Conservation (phyloP, 371 early-diverging fungal species). For the Mucor irregularis region DNA sequence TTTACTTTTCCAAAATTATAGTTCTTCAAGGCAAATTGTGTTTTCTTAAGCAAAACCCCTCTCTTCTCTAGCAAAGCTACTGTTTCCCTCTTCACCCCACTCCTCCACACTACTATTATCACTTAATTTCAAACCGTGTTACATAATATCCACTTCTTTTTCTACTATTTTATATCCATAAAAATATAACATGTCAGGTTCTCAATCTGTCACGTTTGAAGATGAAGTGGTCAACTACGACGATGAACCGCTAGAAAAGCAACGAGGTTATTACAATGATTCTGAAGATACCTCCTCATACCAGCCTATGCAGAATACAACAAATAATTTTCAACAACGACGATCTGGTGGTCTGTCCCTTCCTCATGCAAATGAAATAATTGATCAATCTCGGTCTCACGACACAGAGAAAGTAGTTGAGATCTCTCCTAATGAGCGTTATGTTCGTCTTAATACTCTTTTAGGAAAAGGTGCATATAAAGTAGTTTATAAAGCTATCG, state of each 20-base stretch:
- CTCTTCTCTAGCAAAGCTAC: too few species aligned
- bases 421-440: constrained; percentile 68
- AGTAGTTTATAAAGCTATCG: constrained; percentile 89
- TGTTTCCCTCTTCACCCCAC: too few species aligned
- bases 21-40: too few species aligned
- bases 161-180: background rate
- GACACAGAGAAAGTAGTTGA: constrained; percentile 71
- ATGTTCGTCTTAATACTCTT: constrained; percentile 61
- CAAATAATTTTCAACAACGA: constrained; percentile 2
- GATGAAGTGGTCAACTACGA: constrained; percentile 23
- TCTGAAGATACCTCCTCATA: constrained; percentile 13
- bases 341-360: constrained; percentile 9
- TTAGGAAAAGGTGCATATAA: constrained; percentile 85
- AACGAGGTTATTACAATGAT: constrained; percentile 3
- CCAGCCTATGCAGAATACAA: constrained; percentile 4
- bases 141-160: too few species aligned
- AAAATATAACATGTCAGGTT: constrained; percentile 14
- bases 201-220: constrained; percentile 22
- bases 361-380: constrained; percentile 26
- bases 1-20: too few species aligned
- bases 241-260: constrained; percentile 23
- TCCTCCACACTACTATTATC: too few species aligned
- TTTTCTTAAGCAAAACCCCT: too few species aligned
- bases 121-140: too few species aligned
- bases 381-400: constrained; percentile 43